Conservation (phyloP, 2,329 filamentous ascomycete species). For the Pseudocercospora crystallina region DNA sequence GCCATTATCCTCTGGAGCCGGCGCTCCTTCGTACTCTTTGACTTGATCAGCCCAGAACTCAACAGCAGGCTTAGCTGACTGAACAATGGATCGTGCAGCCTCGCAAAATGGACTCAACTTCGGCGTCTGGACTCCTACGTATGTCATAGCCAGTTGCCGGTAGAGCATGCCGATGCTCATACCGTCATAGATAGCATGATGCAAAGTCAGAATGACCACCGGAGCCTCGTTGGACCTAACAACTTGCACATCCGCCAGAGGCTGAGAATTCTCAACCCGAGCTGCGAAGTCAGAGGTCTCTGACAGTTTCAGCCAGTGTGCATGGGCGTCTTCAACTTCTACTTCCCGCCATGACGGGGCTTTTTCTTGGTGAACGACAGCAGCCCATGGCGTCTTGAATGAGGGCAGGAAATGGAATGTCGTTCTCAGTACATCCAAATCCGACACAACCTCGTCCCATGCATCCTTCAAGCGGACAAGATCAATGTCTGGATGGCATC, state of each 20-base stretch:
- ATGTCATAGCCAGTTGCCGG: slow-evolving; percentile 8
- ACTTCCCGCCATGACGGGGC: slow-evolving; percentile 2
- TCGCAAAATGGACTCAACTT: slow-evolving; percentile 13
- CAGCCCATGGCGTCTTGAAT: slow-evolving; percentile 13
- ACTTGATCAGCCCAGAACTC: slow-evolving; percentile 17
- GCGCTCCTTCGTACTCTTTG: slow-evolving; percentile 9
- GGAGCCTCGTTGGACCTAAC: slow-evolving; percentile 1
- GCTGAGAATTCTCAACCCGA: neutral
- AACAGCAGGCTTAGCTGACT: slow-evolving; percentile 8
- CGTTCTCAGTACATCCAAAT: slow-evolving; percentile 16
- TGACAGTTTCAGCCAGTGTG: slow-evolving; percentile 11
- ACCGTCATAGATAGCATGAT: slow-evolving; percentile 23
- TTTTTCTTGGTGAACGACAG: slow-evolving; percentile 8
- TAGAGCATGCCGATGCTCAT: slow-evolving; percentile 18
- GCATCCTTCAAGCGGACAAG: slow-evolving; percentile 8
- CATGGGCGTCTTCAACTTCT: neutral
- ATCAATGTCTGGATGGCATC: slow-evolving; percentile 4
- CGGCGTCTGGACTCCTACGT: slow-evolving; percentile 1
- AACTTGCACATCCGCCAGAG: slow-evolving; percentile 7
- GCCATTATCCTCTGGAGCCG: neutral
- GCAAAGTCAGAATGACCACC: slow-evolving; percentile 17
- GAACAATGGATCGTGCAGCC: slow-evolving; percentile 12
- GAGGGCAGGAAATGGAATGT: slow-evolving; percentile 16
- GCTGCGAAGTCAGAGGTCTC: slow-evolving; percentile 8
- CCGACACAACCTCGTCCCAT: slow-evolving; percentile 6